Evolutionary conservation across 2,329 filamentous ascomycete species (phyloP), one percentile per base, ranked within the genome.

Genomic region (Akanthomyces muscarius): DNA sequence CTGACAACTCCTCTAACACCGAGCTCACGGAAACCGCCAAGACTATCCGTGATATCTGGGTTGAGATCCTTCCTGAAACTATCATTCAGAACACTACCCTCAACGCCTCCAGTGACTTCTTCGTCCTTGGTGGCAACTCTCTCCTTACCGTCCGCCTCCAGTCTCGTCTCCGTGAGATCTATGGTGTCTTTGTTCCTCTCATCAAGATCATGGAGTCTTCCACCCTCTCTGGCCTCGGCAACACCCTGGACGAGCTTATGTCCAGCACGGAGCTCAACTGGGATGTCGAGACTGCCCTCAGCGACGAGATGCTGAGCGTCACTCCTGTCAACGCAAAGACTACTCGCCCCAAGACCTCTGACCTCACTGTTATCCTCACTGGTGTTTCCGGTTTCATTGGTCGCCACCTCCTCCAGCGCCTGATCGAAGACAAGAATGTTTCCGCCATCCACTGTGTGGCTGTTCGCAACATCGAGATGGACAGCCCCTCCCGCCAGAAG

Each of bases 371-470:
- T 2, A 56, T 78, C 3, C 64, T 75, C 1, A 80, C 77, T 0
- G 78, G 78, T 4, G 69, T 74, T 1, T 75, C 75, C 0, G 76
- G 75, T 0, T 80, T 78, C 64, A 68, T 84, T 0, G 81, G 77
- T 5, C 58, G 66, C 4, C 63, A 74, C 10, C 61, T 84, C 25
- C 68, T 83, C 1, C 56, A 64, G 5, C 64, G 69, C 1, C 73
- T 85, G 1, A 57, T 76, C 0, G 62, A 69, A 3, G 61, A 75
- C 5, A 42, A 67, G 0, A 57, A 62, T 0, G 71, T 83, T 1
- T 44, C 61, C 1, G 71, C 70, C n/a, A 70, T 85, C 3, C 75
- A 81, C 68, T 83, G 80, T 60, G 56, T 84, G 6, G 78, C 80
- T 6, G 70, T 81, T 1, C 71, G 75, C 38, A 64, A 65, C n/a